Percentiles rank a stretch among this genome's conserved stretches.
Evolutionary conservation across 352 stramenopile species (phyloP).

Genomic region (Pythium dissimile): DNA sequence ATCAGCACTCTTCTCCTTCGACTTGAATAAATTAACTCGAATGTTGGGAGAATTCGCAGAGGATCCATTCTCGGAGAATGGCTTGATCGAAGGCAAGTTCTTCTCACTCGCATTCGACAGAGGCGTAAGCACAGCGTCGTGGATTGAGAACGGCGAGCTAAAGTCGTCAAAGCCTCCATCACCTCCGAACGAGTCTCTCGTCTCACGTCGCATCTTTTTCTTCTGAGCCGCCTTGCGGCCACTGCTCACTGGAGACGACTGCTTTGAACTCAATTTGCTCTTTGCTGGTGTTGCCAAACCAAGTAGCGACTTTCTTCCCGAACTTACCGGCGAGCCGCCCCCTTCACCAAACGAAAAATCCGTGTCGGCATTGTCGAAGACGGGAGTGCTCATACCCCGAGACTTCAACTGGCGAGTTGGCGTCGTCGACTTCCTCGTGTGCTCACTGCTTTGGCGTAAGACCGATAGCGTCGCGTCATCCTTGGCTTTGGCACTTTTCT

Average conservation of each 20-base stretch:
- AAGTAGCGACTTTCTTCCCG: neutral
- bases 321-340: neutral
- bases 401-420: neutral
- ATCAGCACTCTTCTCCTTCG: slow-evolving; percentile 22
- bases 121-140: slow-evolving; percentile 57
- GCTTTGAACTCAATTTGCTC: slow-evolving; percentile 1
- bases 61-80: slow-evolving; percentile 34
- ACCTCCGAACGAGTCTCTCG: slow-evolving; percentile 32
- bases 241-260: slow-evolving; percentile 1
- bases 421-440: neutral
- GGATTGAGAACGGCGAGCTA: slow-evolving; percentile 54
- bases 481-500: slow-evolving; percentile 2
- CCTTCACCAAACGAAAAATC: slow-evolving; percentile 16
- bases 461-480: slow-evolving; percentile 2
- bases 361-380: neutral
- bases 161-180: slow-evolving; percentile 31
- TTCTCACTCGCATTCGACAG: slow-evolving; percentile 71
- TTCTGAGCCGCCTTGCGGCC: slow-evolving; percentile 20
- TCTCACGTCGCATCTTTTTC: slow-evolving; percentile 18
- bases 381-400: neutral
- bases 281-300: neutral
- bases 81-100: slow-evolving; percentile 48
- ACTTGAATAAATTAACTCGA: slow-evolving; percentile 50
- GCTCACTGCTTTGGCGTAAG: neutral
- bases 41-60: slow-evolving; percentile 38